A percentile compares a stretch with the other conserved stretches of the same genome.
Conservation (phyloP, 768 basidiomycete species). For the Russula brevipes region DNA sequence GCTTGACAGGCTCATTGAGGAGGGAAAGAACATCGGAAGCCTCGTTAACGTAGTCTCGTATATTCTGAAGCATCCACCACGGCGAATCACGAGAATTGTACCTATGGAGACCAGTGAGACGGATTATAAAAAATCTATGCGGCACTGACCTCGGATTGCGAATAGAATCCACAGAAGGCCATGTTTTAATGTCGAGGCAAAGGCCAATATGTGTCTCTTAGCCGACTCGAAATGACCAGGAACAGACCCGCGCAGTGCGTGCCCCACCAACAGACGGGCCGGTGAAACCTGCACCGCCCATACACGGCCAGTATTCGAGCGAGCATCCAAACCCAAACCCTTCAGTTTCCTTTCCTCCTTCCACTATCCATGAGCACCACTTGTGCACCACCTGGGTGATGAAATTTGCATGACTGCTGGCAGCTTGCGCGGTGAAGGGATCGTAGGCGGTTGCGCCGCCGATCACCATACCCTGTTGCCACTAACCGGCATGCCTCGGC, state of each 20-base stretch:
- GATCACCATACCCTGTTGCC: too few relatives aligned
- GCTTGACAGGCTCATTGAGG: conserved; percentile 73
- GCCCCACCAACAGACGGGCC: too few relatives aligned
- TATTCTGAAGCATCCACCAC: conserved; percentile 99
- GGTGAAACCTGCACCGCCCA: too few relatives aligned
- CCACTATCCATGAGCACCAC: too few relatives aligned
- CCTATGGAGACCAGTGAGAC: conserved; percentile 33
- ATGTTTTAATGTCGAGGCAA: conserved; percentile 90
- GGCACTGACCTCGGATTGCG: conserved; percentile 66
- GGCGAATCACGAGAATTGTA: conserved; percentile 98
- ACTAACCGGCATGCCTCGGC: too few relatives aligned
- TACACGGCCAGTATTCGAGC: too few relatives aligned
- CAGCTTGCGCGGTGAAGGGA: too few relatives aligned
- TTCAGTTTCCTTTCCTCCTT: too few relatives aligned
- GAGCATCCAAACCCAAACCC: too few relatives aligned
- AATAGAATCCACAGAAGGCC: conserved; percentile 88
- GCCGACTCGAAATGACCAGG: conserved; percentile 86
- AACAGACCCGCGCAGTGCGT: conserved; percentile 89
- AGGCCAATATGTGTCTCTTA: conserved; percentile 84
- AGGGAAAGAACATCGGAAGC: conserved; percentile 82
- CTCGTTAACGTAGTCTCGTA: conserved; percentile 84
- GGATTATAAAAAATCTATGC: background rate
- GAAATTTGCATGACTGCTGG: too few relatives aligned
- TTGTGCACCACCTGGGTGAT: too few relatives aligned
- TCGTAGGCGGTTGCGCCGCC: too few relatives aligned